Conservation (phyloP, 805 yeast species). For the Hanseniaspora guilliermondii region DNA sequence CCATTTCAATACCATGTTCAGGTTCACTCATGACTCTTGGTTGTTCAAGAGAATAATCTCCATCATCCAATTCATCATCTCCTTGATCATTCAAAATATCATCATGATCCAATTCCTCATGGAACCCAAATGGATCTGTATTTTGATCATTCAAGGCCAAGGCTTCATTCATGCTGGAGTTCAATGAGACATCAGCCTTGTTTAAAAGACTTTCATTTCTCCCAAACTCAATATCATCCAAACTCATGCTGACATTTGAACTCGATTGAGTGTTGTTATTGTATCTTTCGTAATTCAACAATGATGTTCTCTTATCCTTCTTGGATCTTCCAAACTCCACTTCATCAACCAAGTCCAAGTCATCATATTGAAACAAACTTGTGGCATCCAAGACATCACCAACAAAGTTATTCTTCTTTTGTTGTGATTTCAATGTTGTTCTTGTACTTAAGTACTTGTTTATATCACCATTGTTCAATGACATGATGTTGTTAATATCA, state of each 20-base stretch:
- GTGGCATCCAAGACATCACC: slow-evolving; percentile 7
- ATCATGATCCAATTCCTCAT: neutral
- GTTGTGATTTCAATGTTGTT: slow-evolving; percentile 17
- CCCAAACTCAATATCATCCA: slow-evolving; percentile 41
- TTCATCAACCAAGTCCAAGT: slow-evolving; percentile 18
- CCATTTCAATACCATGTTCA: slow-evolving; percentile 2
- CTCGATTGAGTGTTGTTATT: slow-evolving; percentile 23
- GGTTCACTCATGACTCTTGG: slow-evolving; percentile 14
- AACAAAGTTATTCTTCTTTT: slow-evolving; percentile 4
- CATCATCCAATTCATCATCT: slow-evolving; percentile 13
- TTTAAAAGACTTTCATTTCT: slow-evolving; percentile 24
- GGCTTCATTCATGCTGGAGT: slow-evolving; percentile 15
- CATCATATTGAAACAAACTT: slow-evolving; percentile 12
- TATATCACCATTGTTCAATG: slow-evolving; percentile 21
- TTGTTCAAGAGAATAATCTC: slow-evolving; percentile 13
- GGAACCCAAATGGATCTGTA: slow-evolving; percentile 6
- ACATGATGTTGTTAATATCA: slow-evolving; percentile 15
- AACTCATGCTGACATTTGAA: slow-evolving; percentile 35
- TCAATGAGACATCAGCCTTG: slow-evolving; percentile 23
- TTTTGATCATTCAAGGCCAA: slow-evolving; percentile 1
- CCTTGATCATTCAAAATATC: slow-evolving; percentile 8
- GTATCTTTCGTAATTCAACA: slow-evolving; percentile 19
- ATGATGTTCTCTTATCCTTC: slow-evolving; percentile 18
- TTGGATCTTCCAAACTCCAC: slow-evolving; percentile 54
- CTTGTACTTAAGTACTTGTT: slow-evolving; percentile 24